Percentiles rank a stretch among this genome's conserved stretches.
Conservation (phyloP, 2,329 filamentous ascomycete genomes). For the Arachnomyces sp. region DNA sequence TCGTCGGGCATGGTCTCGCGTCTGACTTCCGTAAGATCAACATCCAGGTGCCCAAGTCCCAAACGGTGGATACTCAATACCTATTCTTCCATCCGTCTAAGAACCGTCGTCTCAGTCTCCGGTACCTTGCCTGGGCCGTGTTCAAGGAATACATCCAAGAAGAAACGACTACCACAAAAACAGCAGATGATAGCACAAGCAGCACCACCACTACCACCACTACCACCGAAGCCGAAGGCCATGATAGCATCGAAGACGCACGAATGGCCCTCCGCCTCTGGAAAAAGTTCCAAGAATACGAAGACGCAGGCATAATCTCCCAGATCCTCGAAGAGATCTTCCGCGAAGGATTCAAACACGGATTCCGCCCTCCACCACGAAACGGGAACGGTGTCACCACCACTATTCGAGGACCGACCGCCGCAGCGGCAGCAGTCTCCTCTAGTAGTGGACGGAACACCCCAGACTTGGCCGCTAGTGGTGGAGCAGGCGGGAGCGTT, state of each 20-base stretch:
- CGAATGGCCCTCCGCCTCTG: conserved; percentile 82
- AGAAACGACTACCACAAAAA: conserved; percentile 45
- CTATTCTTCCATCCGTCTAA: conserved; percentile 77
- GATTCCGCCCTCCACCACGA: conserved; percentile 49
- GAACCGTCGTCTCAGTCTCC: conserved; percentile 78
- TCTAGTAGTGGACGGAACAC: conserved; percentile 33
- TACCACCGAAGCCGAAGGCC: conserved; percentile 37
- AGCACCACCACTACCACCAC: conserved; percentile 9
- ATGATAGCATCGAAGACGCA: conserved; percentile 94
- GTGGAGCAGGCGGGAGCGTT: neutral
- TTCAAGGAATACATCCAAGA: conserved; percentile 91
- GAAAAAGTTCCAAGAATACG: conserved; percentile 82
- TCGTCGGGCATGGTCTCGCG: conserved; percentile 86
- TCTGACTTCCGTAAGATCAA: conserved; percentile 98
- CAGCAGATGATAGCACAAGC: conserved; percentile 6
- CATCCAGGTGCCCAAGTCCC: conserved; percentile 82
- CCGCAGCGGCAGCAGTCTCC: conserved; percentile 1
- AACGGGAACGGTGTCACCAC: conserved; percentile 6
- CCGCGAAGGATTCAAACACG: conserved; percentile 51
- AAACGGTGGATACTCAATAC: conserved; percentile 91
- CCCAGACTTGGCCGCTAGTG: conserved; percentile 20
- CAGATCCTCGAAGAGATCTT: conserved; percentile 85
- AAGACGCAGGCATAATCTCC: conserved; percentile 76
- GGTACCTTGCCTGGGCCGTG: conserved; percentile 85
- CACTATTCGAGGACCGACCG: neutral